These are phyloP conservation scores for Clavariopsis aquatica DNA, from an alignment of 495 filamentous ascomycete genomes.

Conservation along the genomic window DNA sequence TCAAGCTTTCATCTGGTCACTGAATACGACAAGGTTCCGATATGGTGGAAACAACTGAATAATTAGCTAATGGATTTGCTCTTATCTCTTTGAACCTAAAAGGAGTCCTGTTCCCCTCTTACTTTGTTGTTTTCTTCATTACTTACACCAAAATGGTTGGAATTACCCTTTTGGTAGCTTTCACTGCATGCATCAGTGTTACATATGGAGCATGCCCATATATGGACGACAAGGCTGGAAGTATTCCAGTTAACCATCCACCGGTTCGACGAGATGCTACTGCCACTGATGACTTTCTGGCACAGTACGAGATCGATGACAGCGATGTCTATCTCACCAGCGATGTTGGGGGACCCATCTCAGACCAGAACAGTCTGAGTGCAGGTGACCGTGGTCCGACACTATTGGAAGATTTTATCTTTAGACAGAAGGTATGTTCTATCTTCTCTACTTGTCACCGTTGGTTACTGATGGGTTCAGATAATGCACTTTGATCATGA, in stretches of 20 bases:
- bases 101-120: neutral
- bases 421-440: conserved; percentile 63
- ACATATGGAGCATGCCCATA: conserved; percentile 34
- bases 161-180: neutral
- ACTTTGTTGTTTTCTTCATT: neutral
- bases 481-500: conserved; percentile 83
- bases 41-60: neutral
- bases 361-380: conserved; percentile 68
- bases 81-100: neutral
- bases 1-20: neutral
- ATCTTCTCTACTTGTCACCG: neutral
- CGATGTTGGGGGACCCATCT: conserved; percentile 74
- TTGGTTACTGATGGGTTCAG: conserved; percentile 1
- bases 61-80: no score
- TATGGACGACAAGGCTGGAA: conserved; percentile 30
- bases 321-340: conserved; percentile 63
- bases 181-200: conserved; percentile 8
- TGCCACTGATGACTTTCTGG: conserved; percentile 44
- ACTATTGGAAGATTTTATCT: conserved; percentile 78
- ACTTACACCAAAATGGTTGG: conserved; percentile 3
- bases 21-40: neutral
- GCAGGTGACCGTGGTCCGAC: conserved; percentile 73
- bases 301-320: conserved; percentile 65
- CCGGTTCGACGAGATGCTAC: conserved; percentile 17
- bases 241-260: neutral